Evolutionary conservation across 108 stramenopile genomes (phyloP), one percentile per base, ranked within the genome.

Genomic region (Cyclostephanos invisitatus): DNA sequence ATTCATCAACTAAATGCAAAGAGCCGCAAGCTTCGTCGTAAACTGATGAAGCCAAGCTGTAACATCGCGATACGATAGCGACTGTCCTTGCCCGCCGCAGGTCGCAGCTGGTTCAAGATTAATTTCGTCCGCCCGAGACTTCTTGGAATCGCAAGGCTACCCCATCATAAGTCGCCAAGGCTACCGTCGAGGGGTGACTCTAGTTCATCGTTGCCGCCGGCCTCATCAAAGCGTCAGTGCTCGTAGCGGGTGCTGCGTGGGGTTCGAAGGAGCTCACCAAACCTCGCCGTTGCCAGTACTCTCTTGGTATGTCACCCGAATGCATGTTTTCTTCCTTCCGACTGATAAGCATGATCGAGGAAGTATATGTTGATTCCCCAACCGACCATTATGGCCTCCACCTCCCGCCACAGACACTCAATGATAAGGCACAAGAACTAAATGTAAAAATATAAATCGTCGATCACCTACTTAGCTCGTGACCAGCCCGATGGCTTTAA

Each of bases 201-300:
- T 87, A 91, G 71, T 73, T 91, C 61, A 70, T 91, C 50, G 69
- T 86, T 24, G 82, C 77, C 32, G 86, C 86, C 44, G 90, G 86
- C 47, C 83, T 83, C 74, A 88, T 88, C 62, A 87, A 91, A 87
- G 56, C 82, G 87, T 44, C 87, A 88, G 67, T 87, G 88, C 84
- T 88, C 90, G 62, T 88, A 91, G 77, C 74, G 83, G 79, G 79
- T 22, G 87, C 84, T 51, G 85, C 84, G 17, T 82, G 83, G 75
- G 84, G 79, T 15, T 64, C 75, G 50, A 72, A 81, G 50, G 82
- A 91, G 55, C 69, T 91, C 47, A 87, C 83, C 35, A 80, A 64
- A 50, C 84, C 88, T 62, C 82, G 90, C n/a, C 61, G 86, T 90
- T 73, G 87, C 89, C 27, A 87, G 89, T 65, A 73, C 88, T 38